Base-by-base conservation (phyloP, 495 filamentous ascomycete genomes). In the Talaromyces adpressus region DNA sequence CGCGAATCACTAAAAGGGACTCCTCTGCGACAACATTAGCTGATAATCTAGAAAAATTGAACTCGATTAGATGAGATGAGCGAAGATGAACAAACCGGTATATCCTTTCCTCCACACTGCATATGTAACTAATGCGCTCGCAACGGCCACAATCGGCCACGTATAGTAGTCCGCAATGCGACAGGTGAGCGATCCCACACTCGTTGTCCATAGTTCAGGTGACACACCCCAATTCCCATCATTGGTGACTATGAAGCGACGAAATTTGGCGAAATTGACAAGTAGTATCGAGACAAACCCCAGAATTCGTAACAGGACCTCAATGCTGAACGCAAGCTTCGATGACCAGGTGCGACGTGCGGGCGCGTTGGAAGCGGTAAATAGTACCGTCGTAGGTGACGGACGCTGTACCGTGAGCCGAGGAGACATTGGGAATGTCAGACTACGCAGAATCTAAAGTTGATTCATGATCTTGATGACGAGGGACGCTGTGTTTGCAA, bases 331-430 rank as follows among this genome's bases (percentile, higher is more conserved):
- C 49, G 83, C 70, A 62, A 85, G 65, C 65, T 84, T 85, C 49
- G 85, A 78, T 6, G 83, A 76, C 62, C 87, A 72, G 52, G 84
- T 89, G 1, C 73, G 75, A 23, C 79, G 84, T 12, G 79, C 69
- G 9, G 80, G 82, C 62, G 82, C 82, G 68, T 91, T 93, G 63
- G 91, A 92, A 57, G 94, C 88, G 57, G 89, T 91, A 79, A 90
- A 95, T 68, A 89, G 88, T 66, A 86, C 85, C n/a, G 91, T 93
- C 23, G 91, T 92, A 47, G 91, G 88, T 39, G 91, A 93, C 54
- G 91, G 91, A 57, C 88, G 88, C 68, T 85, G 84, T 59, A 84
- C 83, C 64, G 79, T 83, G 47, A 95, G 87, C 63, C 74, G 82
- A 34, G 76, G 73, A 27, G 76, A 80, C 72, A 80, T 78, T 59